Base-by-base conservation (phyloP, 2,329 filamentous ascomycete species). In the Trichophyton mentagrophytes region DNA sequence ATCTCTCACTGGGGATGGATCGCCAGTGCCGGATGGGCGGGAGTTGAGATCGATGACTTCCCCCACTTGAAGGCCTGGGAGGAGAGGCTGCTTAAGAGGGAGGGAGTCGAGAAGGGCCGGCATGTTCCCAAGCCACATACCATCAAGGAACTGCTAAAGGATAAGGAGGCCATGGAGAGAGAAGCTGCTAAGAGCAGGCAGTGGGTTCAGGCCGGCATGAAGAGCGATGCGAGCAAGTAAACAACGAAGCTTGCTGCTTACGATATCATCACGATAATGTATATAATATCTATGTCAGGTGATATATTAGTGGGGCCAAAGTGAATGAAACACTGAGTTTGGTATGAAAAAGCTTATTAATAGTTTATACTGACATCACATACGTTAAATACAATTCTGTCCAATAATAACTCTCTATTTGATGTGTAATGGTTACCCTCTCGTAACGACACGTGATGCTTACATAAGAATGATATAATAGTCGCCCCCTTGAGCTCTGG, bases 1-100 rank as follows among this genome's bases (percentile, higher is more conserved):
- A 88, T 96, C 63, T 79, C 88, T 47, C 83, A 83, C 71, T 90
- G 86, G 82, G 88, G 88, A 27, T 95, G 90, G 89, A 80, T 92
- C 3, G 78, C 84, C 3, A 71, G 73, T 1, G 77, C 82, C 0
- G 74, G 77, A 15, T 83, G 85, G 78, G 77, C 80, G 0, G 85
- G 85, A 15, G 70, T 90, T 49, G 82, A 90, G 58, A 83, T 92
- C 60, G 77, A 85, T 0, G 85, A 90, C 62, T 95, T 92, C 73
- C 89, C 89, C 2, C 72, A 82, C 57, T 71, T 96, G 64, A 84
- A 89, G 69, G 83, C 83, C 42, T 96, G 90, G 90, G 80, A 92
- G 64, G 82, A 88, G 66, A 80, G 79, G 63, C 80, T 95, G 74
- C 77, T 85, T 15, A 78, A 82, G 65, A 81, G 89, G 1, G 84